Conservation (phyloP, 306 rosid genomes). For the Trichosanthes truncata region DNA sequence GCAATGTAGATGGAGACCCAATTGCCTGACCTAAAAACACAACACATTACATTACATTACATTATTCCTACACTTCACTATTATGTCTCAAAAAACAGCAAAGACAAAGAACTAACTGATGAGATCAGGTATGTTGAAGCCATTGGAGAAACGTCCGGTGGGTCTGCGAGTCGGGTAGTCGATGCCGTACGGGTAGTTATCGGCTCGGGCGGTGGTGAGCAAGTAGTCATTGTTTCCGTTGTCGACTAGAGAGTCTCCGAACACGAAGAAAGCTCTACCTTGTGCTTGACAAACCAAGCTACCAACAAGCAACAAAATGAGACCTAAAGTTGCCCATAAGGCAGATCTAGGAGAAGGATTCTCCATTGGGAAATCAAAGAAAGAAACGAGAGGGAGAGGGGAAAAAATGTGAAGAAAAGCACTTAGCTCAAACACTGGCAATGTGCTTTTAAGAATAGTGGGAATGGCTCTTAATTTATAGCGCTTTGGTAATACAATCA, state of each 20-base stretch:
- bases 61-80: not conserved
- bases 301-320: not conserved
- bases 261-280: constrained; percentile 14
- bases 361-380: not conserved
- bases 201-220: constrained; percentile 13
- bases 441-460: not conserved
- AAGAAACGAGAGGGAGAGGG: not conserved
- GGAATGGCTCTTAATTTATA: not conserved
- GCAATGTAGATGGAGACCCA: constrained; percentile 40
- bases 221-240: constrained; percentile 16
- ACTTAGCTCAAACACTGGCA: not conserved
- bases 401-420: not conserved
- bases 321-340: not conserved
- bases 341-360: not conserved
- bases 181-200: constrained; percentile 11
- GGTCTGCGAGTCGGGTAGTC: constrained; percentile 5
- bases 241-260: constrained; percentile 20
- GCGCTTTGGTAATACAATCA: not conserved
- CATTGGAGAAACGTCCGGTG: constrained; percentile 19
- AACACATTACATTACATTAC: not conserved
- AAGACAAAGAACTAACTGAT: constrained; percentile 3
- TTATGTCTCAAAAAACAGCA: not conserved
- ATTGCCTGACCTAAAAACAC: constrained; percentile 28
- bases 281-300: constrained; percentile 1
- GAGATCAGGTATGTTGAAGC: constrained; percentile 15